These are phyloP conservation scores for Tolypocladium endophyticum DNA, from an alignment of 2,329 filamentous ascomycete genomes.

Conservation along the genomic window DNA sequence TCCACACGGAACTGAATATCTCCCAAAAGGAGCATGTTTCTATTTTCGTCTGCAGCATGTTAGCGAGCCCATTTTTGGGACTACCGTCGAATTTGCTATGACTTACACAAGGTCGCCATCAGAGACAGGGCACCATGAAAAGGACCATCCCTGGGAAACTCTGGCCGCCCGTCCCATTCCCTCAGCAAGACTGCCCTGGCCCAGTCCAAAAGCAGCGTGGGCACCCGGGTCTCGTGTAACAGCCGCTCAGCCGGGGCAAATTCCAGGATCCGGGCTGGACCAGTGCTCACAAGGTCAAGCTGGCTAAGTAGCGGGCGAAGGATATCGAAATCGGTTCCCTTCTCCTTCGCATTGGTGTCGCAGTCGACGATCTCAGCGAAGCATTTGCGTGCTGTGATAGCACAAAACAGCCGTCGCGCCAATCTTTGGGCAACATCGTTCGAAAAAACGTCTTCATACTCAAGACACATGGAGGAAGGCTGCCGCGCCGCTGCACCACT, in stretches of 20 bases:
- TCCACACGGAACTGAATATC: slow-evolving; percentile 64
- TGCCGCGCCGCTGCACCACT: slow-evolving; percentile 35
- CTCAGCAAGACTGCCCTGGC: slow-evolving; percentile 63
- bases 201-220: slow-evolving; percentile 57
- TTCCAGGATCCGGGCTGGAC: slow-evolving; percentile 31
- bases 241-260: slow-evolving; percentile 41
- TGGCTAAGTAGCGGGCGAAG: slow-evolving; percentile 39
- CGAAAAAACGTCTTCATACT: slow-evolving; percentile 54
- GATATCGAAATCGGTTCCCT: slow-evolving; percentile 26
- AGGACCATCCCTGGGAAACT: slow-evolving; percentile 57
- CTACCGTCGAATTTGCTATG: neutral
- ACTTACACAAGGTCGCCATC: slow-evolving; percentile 61
- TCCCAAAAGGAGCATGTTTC: slow-evolving; percentile 52
- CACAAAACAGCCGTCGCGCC: slow-evolving; percentile 47
- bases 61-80: slow-evolving; percentile 5
- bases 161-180: slow-evolving; percentile 69
- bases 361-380: slow-evolving; percentile 34
- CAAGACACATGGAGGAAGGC: slow-evolving; percentile 39
- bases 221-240: slow-evolving; percentile 45
- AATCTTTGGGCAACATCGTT: slow-evolving; percentile 49
- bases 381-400: slow-evolving; percentile 40
- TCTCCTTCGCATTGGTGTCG: slow-evolving; percentile 22
- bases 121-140: slow-evolving; percentile 71
- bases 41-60: slow-evolving; percentile 42
- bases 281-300: slow-evolving; percentile 39